Evolutionary conservation across 495 filamentous ascomycete genomes (phyloP).

Genomic region (Penicillium daleae): DNA sequence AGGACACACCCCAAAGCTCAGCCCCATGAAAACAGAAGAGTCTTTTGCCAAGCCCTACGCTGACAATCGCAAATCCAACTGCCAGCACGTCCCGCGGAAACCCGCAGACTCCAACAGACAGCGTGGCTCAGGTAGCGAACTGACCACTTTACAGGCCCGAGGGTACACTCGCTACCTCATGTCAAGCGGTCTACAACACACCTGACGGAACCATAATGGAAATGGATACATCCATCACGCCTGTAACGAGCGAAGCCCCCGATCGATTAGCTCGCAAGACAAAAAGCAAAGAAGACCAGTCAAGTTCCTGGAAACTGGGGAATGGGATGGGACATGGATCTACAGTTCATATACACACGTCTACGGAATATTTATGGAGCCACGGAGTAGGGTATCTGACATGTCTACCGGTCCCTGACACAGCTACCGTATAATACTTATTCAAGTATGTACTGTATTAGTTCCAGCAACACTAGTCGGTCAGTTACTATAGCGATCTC

Average conservation of each 20-base stretch:
- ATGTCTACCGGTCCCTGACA: not conserved
- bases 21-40: not conserved
- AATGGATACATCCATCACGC: conserved; percentile 2
- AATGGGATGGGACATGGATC: not conserved
- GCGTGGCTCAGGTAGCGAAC: not conserved
- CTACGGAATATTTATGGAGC: not conserved
- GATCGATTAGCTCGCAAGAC: not conserved
- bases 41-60: not conserved
- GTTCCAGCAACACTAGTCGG: not conserved
- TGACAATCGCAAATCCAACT: not conserved
- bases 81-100: conserved; percentile 4
- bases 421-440: not conserved
- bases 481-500: no score
- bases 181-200: not conserved
- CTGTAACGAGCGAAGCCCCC: not conserved
- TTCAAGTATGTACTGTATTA: no score
- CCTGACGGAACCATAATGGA: not conserved
- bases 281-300: not conserved
- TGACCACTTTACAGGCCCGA: not conserved
- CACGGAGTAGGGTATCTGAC: not conserved
- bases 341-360: not conserved
- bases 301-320: conserved; percentile 3
- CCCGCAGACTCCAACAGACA: not conserved
- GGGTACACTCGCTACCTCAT: not conserved
- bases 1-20: not conserved